Conservation (phyloP, 106 monocot genomes). For the Narthecium ossifragum region DNA sequence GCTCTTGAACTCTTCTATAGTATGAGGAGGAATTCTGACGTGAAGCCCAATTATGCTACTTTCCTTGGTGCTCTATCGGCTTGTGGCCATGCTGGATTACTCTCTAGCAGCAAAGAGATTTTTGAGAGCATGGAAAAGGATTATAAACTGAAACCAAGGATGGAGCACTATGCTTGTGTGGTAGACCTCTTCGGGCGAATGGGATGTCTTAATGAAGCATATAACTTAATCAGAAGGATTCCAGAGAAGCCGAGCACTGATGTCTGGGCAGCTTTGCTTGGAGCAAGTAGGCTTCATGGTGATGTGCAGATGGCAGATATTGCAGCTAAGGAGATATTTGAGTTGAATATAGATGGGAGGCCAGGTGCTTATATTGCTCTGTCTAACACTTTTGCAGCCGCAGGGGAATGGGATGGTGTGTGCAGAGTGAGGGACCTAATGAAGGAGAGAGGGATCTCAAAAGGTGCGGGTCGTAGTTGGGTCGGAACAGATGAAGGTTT, state of each 20-base stretch:
- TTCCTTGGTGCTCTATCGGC: conserved; percentile 72
- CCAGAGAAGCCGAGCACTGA: conserved; percentile 61
- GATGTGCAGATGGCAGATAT: conserved; percentile 63
- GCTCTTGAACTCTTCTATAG: conserved; percentile 54
- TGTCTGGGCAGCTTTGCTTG: conserved; percentile 89
- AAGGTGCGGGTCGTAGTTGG: conserved; percentile 58
- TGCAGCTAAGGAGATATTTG: conserved; percentile 72
- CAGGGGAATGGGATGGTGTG: conserved; percentile 72
- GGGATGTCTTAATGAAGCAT: conserved; percentile 52
- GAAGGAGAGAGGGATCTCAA: conserved; percentile 65
- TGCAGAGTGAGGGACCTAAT: conserved; percentile 71
- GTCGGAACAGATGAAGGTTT: conserved; percentile 29
- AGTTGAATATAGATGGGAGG: conserved; percentile 37
- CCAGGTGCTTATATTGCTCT: conserved; percentile 93
- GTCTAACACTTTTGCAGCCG: conserved; percentile 73
- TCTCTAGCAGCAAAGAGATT: conserved; percentile 44
- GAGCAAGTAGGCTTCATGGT: conserved; percentile 72
- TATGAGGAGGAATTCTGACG: conserved; percentile 32
- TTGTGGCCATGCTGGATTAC: conserved; percentile 74
- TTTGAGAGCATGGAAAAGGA: conserved; percentile 77
- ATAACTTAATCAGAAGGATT: conserved; percentile 56
- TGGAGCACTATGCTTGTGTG: conserved; percentile 96
- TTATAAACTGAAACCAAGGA: conserved; percentile 46
- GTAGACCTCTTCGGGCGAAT: conserved; percentile 74
- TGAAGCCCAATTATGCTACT: conserved; percentile 67